Percentiles rank a stretch among this genome's conserved stretches.
These are phyloP conservation scores for Thermothelomyces thermophilus DNA, from an alignment of 2,329 filamentous ascomycete genomes.

Conservation along the genomic window DNA sequence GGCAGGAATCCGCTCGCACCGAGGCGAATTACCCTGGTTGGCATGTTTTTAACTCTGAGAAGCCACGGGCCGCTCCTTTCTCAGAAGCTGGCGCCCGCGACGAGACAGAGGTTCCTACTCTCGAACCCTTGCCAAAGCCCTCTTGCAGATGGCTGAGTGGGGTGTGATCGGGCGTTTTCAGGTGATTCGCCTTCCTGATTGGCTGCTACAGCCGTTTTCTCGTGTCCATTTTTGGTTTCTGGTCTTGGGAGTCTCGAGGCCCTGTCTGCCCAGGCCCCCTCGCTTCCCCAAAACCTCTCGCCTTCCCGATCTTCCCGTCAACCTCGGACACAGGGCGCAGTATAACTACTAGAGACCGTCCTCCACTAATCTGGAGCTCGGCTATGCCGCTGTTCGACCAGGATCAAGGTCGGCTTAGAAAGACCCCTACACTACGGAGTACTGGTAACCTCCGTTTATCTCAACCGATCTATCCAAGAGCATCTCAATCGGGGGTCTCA, in stretches of 20 bases:
- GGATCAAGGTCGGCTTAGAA: too few species aligned
- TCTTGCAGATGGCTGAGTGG: constrained; percentile 17
- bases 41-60: background rate
- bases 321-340: background rate
- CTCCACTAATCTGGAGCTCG: too few species aligned
- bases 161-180: constrained; percentile 20
- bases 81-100: too few species aligned
- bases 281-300: constrained; percentile 1
- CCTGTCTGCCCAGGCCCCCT: constrained; percentile 15
- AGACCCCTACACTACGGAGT: too few species aligned
- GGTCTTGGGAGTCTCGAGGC: constrained; percentile 16
- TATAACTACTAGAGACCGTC: too few species aligned
- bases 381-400: too few species aligned
- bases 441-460: too few species aligned
- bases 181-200: constrained; percentile 24
- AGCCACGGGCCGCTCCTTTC: too few species aligned
- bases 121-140: background rate
- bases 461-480: too few species aligned
- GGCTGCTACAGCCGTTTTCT: constrained; percentile 38
- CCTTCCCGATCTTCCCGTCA: background rate
- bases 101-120: constrained; percentile 12
- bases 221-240: constrained; percentile 34
- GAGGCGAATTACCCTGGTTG: too few species aligned
- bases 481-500: too few species aligned
- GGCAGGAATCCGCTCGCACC: background rate